Percentiles rank a stretch among this genome's conserved stretches.
These are phyloP conservation scores for Didymellaceae sp. DNA, from an alignment of 2,329 filamentous ascomycete species.

Conservation along the genomic window DNA sequence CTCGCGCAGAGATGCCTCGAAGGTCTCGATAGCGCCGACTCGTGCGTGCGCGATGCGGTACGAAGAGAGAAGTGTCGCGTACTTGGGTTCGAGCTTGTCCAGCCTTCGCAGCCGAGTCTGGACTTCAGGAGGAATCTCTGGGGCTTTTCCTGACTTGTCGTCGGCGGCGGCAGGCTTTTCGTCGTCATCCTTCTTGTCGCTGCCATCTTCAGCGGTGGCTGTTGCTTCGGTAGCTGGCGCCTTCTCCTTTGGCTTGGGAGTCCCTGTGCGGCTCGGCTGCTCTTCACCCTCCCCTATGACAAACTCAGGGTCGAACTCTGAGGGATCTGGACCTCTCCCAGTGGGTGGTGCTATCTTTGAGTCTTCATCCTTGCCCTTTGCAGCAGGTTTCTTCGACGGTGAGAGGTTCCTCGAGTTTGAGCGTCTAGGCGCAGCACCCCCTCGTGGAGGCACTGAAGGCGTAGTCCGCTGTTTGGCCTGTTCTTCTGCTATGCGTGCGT, in stretches of 20 bases:
- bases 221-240: conserved; percentile 30
- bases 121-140: conserved; percentile 76
- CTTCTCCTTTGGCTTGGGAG: conserved; percentile 61
- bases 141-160: conserved; percentile 39
- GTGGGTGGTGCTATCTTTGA: conserved; percentile 47
- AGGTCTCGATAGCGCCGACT: conserved; percentile 86
- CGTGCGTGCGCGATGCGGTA: conserved; percentile 91
- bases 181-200: conserved; percentile 44
- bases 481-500: conserved; percentile 88
- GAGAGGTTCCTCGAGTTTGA: conserved; percentile 54
- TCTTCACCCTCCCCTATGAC: conserved; percentile 83
- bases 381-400: conserved; percentile 42
- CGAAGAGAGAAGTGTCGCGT: conserved; percentile 65
- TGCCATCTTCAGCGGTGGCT: conserved; percentile 28
- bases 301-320: conserved; percentile 86
- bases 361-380: conserved; percentile 42
- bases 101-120: conserved; percentile 78
- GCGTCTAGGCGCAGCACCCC: conserved; percentile 54
- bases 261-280: conserved; percentile 65
- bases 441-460: conserved; percentile 53
- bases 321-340: conserved; percentile 75
- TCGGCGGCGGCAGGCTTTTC: conserved; percentile 37
- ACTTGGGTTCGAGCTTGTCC: conserved; percentile 88
- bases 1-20: conserved; percentile 88
- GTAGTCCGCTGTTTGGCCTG: conserved; percentile 75